Base-by-base conservation (phyloP, 1,284 basidiomycete species). In the Ganoderma lingzhi region DNA sequence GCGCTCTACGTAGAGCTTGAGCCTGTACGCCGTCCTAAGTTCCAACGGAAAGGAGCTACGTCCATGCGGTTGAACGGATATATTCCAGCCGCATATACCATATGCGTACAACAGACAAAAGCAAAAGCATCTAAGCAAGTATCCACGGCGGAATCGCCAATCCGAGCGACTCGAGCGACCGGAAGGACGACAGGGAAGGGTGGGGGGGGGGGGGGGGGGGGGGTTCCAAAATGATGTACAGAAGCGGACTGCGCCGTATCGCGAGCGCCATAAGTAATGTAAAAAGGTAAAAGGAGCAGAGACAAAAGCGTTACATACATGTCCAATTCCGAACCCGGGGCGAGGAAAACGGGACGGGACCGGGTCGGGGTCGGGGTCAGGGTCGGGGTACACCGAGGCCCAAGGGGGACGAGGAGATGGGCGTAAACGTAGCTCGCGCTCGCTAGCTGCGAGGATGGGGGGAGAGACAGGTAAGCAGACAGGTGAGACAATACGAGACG, bases 201-300 rank as follows among this genome's bases (percentile, higher is more conserved):
- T n/a, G n/a, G n/a, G n/a, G n/a, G n/a, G n/a, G n/a, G 1, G 8
- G 35, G 1, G 35, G 35, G 30, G 14, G 10, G 56, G 12, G 23
- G 9, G 23, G 8, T 1, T 53, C 48, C 23, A 53, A 61, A 61
- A 61, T 4, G 4, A 61, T 61, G 23, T 42, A 61, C 41, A 61
- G 39, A 60, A 61, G 37, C 12, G 17, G 39, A 61, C n/a, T 42
- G 59, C 59, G 41, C 15, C 59, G 10, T 17, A 28, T 59, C 17
- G 58, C 58, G 28, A 15, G 39, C 41, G 59, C 59, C 59, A 61
- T 61, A 61, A 61, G 59, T 44, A 61, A 44, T 39, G 19, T 60
- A 23, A 60, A 60, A 60, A 41, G 30, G 55, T 14, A 1, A 35
- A 35, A 41, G 9, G 5, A 12, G 19, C 3, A 3, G 8, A 9